Base-by-base conservation (phyloP, 2,329 filamentous ascomycete genomes). In the Hypocrella siamensis region DNA sequence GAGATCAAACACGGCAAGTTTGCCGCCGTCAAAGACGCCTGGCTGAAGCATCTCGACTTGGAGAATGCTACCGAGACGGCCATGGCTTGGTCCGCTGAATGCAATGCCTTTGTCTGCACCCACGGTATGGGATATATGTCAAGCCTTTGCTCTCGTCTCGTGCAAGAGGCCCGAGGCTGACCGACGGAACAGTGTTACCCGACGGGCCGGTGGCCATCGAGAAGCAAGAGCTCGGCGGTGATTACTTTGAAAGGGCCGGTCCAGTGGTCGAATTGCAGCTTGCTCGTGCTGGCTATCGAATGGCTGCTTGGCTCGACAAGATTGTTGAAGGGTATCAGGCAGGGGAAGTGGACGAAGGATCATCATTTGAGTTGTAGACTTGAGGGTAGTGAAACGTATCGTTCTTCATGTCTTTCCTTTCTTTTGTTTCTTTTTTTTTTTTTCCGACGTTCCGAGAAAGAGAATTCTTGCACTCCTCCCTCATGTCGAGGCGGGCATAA, bases 271-370 rank as follows among this genome's bases (percentile, higher is more conserved):
- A 82, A 51, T 47, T 68, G 36, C 70, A 78, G 47, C 61, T 84
- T 38, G 78, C 77, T 6, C 70, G 68, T 40, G 79, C 73, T 4
- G 79, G 79, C 9, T 79, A 72, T 48, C 65, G 79, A 30, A 61
- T 83, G 48, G 78, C 70, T 2, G 65, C 65, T 15, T 81, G 73
- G 72, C 53, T 81, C 38, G 75, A 80, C 45, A 54, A 64, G 42
- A 73, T 79, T 43, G 70, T 60, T 7, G 52, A 60, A n/a, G 46
- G 43, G 17, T 54, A 47, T 39, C 36, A 42, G 19, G 36, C 39
- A 15, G 45, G 35, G 19, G 40, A 35, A 36, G 39, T 31, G 37
- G 47, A 38, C 19, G 39, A 45, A 6, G 21, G 38, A 26, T 29
- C 37, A 17, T 39, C 41, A 10, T 42, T 46, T 24, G 53, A 56